Evolutionary conservation across 257 asterid genomes (phyloP), one percentile per base, ranked within the genome.

Genomic region (Primulina eburnea): DNA sequence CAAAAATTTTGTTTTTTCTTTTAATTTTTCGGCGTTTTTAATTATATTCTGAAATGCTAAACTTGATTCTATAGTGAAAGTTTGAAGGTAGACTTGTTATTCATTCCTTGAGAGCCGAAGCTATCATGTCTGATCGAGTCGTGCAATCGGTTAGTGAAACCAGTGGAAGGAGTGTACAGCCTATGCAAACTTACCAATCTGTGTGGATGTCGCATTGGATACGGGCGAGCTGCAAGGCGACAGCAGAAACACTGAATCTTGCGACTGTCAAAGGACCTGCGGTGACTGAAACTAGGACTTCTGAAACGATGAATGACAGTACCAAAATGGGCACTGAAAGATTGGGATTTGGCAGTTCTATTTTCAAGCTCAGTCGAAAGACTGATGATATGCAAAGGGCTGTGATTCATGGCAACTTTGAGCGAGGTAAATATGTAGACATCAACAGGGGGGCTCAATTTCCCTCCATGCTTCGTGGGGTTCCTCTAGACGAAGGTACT

Each of bases 161-260:
- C 74, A 78, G 76, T 58, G 85, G 78, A 34, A 14, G 18, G 55
- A 78, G 61, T 56, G 76, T 79, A 55, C 80, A 64, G 20, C 57
- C 57, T 50, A 17, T 50, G 57, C 57, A 50, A 70, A 56, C 87
- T 64, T 68, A 77, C 72, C 88, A 84, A 67, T 84, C 95, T 43
- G 61, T 35, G 69, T 86, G 95, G 95, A 78, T 87, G 88, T 78
- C 90, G 16, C 96, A 77, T 65, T 92, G 95, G 97, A 82, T 75
- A 61, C 76, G 64, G 57, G 62, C 78, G 30, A 73, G 77, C 77
- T 57, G 59, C 60, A 76, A 65, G 64, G 75, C 78, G 55, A 64
- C 70, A 5, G 34, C 64, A 37, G 77, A 65, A 57, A 60, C 77
- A 35, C 72, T 60, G 60, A 56, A 9, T 52, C 68, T 32, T 5